These are phyloP conservation scores for Carpinus viminea DNA, from an alignment of 306 rosid species.

Conservation along the genomic window DNA sequence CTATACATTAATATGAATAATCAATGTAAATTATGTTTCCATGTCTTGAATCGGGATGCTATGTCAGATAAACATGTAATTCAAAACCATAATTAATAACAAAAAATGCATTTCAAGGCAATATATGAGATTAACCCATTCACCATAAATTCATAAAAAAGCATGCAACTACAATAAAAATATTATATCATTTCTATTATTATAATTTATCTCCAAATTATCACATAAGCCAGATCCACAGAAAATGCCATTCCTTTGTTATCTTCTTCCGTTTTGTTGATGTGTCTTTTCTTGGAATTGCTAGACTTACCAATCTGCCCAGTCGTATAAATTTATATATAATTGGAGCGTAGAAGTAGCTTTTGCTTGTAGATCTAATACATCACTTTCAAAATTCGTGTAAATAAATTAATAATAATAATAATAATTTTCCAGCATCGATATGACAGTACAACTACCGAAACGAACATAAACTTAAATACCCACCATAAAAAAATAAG, in stretches of 20 bases:
- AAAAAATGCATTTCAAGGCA: not conserved
- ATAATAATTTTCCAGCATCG: conserved; percentile 11
- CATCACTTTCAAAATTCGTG: conserved; percentile 3
- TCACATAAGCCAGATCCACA: conserved; percentile 15
- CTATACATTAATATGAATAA: too few species aligned
- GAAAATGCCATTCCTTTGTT: not conserved
- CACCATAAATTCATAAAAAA: not conserved
- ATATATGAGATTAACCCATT: conserved; percentile 4
- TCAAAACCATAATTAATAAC: too few species aligned
- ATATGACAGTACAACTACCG: conserved; percentile 38
- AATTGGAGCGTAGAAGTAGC: not conserved
- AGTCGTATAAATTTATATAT: not conserved
- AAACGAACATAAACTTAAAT: conserved; percentile 20
- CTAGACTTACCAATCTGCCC: not conserved
- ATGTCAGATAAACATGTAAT: too few species aligned
- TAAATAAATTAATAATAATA: not conserved
- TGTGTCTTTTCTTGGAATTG: not conserved
- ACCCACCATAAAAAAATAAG: not conserved
- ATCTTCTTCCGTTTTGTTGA: not conserved
- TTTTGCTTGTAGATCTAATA: conserved; percentile 22
- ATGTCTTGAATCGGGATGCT: too few species aligned
- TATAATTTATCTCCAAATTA: not conserved
- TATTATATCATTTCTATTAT: not conserved
- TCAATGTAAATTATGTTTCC: too few species aligned
- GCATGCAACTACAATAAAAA: not conserved